Evolutionary conservation across 2,329 filamentous ascomycete genomes (phyloP).

Genomic region (Stemphylium beticola): DNA sequence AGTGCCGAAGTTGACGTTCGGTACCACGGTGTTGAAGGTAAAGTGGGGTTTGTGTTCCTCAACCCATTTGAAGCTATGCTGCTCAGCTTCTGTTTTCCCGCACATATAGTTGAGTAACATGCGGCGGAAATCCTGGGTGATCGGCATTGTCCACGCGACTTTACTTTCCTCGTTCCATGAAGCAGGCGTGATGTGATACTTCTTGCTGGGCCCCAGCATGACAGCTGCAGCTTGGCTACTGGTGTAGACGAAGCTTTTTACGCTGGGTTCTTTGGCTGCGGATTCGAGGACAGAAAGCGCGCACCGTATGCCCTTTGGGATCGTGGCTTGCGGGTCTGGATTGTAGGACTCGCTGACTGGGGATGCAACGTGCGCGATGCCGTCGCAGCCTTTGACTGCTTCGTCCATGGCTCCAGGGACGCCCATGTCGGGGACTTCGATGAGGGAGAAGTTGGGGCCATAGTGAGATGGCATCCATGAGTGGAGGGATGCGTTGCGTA

Average conservation of each 20-base stretch:
- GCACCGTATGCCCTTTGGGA: constrained; percentile 45
- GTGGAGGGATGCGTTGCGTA: not conserved
- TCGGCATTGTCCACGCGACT: constrained; percentile 40
- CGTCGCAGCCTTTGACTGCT: constrained; percentile 48
- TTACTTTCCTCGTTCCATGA: constrained; percentile 45
- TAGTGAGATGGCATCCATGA: not conserved
- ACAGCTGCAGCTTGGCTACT: constrained; percentile 6
- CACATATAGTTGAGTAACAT: constrained; percentile 31
- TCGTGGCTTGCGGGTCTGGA: constrained; percentile 52
- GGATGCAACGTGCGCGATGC: constrained; percentile 53
- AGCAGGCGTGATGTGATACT: constrained; percentile 37
- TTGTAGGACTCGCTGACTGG: constrained; percentile 41
- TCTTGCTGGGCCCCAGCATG: constrained; percentile 36
- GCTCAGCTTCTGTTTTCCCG: constrained; percentile 5
- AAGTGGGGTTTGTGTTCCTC: constrained; percentile 52
- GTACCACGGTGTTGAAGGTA: constrained; percentile 47
- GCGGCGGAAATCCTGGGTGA: constrained; percentile 18
- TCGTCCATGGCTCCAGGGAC: constrained; percentile 49
- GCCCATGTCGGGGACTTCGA: constrained; percentile 50
- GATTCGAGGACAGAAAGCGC: not conserved
- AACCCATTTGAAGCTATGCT: constrained; percentile 53
- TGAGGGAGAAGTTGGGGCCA: constrained; percentile 18
- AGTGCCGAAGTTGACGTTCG: constrained; percentile 38
- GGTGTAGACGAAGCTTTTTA: not conserved
- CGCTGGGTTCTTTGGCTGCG: not conserved